Evolutionary conservation across 257 asterid genomes (phyloP), one percentile per base, ranked within the genome.

Genomic region (Gentiana dahurica): DNA sequence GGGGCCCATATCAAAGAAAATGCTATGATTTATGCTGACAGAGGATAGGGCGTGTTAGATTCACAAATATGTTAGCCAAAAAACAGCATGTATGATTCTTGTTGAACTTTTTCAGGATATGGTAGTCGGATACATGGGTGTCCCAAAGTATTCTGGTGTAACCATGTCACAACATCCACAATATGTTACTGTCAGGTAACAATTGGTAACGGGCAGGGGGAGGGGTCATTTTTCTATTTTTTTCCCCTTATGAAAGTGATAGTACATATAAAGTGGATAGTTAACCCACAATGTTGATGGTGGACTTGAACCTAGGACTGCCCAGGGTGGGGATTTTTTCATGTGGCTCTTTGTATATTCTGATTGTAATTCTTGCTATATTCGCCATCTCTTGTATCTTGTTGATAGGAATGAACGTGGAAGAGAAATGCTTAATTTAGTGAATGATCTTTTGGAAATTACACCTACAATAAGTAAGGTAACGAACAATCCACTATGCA

Each of bases 91-190:
- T 58, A 67, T 51, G 54, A 41, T 51, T 54, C 57, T 49, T 67
- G 6, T 61, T 62, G 60, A 61, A 59, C 51, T 54, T 58, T 77
- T 71, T 57, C 89, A 91, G 98, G 98, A 91, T 79, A 49, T 91
- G 88, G 98, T 91, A 60, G 94, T 91, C 49, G 98, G 98, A 53
- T 91, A 87, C 86, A 91, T 91, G 97, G 98, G 97, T 36, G 98
- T 91, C 51, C 98, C 98, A 5, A 91, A 91, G 68, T 83, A 83
- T 68, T 72, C 81, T 51, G 95, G 94, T 55, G 71, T 91, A 70
- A 78, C 88, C 82, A 87, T 87, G 97, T 75, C 89, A 33, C 84
- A 83, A 41, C 98, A 91, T 76, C 98, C 97, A 49, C 98, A 91
- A 66, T 91, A 87, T 74, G 81, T 91, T 55, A 91, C 98, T 54